Evolutionary conservation across 2,329 filamentous ascomycete species (phyloP), one percentile per base, ranked within the genome.

Genomic region (Alternaria arbusti): DNA sequence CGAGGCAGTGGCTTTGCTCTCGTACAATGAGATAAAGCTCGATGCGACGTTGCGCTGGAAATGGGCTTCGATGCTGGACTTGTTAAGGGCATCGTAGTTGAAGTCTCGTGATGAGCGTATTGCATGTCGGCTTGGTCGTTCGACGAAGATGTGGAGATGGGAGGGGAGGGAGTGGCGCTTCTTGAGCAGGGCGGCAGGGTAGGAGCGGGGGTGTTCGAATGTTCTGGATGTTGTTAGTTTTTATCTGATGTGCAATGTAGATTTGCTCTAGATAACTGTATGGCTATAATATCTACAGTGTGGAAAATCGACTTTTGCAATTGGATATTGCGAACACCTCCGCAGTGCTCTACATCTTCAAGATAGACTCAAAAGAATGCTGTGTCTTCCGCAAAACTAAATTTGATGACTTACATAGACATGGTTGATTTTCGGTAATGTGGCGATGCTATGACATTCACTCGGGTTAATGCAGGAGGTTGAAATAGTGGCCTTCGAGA

Each of bases 1-100:
- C 20, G 40, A 46, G 7, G 58, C 58, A 6, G 32, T 56, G 3
- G n/a, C 45, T 56, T 61, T 45, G 23, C 23, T 61, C 10, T 61
- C 58, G 36, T 56, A 61, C 13, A 46, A 11, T n/a, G 58, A 61
- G n/a, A 56, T 36, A 10, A 61, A 61, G 45, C 45, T 56, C 8
- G 58, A 56, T 30, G 30, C 11, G 22, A 47, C 30, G 30, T 56
- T 51, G 17, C 22, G 6, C 17, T 49, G 32, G 13, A 61, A 26
- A 15, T 61, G 58, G 22, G 43, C 46, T 32, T 61, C 44, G n/a
- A 61, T 61, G 7, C 25, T 40, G 12, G 36, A 22, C 28, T 23
- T 50, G 15, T 46, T 56, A 11, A 61, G n/a, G 7, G 44, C 30
- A n/a, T 56, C 28, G 6, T 56, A 46, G 36, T 28, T 40, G 28